A percentile compares a stretch with the other conserved stretches of the same genome.
These are phyloP conservation scores for Trametes punicea DNA, from an alignment of 768 basidiomycete genomes.

Conservation along the genomic window DNA sequence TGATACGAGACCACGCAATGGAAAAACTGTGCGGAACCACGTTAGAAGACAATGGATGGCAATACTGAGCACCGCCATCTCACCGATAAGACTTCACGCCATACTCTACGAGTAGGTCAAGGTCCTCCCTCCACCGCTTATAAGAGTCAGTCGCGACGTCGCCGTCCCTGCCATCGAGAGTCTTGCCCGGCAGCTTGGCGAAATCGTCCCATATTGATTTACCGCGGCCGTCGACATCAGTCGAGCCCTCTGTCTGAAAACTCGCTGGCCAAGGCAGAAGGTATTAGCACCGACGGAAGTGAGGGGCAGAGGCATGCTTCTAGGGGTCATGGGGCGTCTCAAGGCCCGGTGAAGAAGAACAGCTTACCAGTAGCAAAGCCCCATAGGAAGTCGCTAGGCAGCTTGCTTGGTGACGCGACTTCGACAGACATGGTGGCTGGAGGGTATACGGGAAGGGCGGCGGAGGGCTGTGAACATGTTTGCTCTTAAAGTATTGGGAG, in stretches of 20 bases:
- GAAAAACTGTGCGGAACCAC: slow-evolving; percentile 43
- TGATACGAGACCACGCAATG: slow-evolving; percentile 71
- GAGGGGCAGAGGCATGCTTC: neutral
- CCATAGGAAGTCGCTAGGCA: slow-evolving; percentile 64
- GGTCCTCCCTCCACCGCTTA: slow-evolving; percentile 63
- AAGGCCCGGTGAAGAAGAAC: slow-evolving; percentile 6
- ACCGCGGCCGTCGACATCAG: slow-evolving; percentile 55
- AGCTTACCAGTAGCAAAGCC: slow-evolving; percentile 65
- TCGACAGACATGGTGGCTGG: slow-evolving; percentile 27
- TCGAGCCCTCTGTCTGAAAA: slow-evolving; percentile 75
- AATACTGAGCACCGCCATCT: neutral
- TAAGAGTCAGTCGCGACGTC: slow-evolving; percentile 74
- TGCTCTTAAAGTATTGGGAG: slow-evolving; percentile 24
- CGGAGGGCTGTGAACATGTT: slow-evolving; percentile 22
- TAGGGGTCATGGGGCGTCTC: neutral
- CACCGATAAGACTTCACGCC: slow-evolving; percentile 67
- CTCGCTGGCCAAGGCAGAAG: slow-evolving; percentile 39
- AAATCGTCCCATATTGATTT: slow-evolving; percentile 78
- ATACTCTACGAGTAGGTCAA: slow-evolving; percentile 57
- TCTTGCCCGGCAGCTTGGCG: slow-evolving; percentile 62
- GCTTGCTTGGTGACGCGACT: slow-evolving; percentile 23
- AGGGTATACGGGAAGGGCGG: slow-evolving; percentile 29
- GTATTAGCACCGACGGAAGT: slow-evolving; percentile 1
- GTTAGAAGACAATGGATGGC: neutral
- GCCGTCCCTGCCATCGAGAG: slow-evolving; percentile 61